phyloP scores from a whole-genome alignment of 2,329 filamentous ascomycete genomes.

The Aspergillus brunneoviolaceus region DNA sequence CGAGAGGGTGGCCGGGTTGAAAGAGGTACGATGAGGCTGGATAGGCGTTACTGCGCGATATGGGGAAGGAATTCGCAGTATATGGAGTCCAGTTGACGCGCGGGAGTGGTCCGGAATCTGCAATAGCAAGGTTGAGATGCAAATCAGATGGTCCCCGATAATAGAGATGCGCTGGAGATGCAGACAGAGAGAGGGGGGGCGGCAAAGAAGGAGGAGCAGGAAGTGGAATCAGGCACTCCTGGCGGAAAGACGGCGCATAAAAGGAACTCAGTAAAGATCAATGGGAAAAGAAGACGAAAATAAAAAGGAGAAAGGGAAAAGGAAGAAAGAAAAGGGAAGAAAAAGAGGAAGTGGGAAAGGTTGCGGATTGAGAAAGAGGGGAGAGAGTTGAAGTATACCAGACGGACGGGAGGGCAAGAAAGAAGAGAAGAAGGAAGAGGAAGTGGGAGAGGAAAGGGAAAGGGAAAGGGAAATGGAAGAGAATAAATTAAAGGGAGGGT shows the following conservation, averaged over 20 bases:
- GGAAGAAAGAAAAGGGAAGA: constrained; percentile 5
- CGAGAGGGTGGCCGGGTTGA: constrained; percentile 13
- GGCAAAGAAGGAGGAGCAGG: constrained; percentile 14
- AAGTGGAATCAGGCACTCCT: neutral
- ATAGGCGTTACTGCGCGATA: too few species aligned
- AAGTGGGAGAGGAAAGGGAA: constrained; percentile 15
- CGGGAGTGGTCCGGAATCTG: neutral
- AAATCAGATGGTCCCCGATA: constrained; percentile 8
- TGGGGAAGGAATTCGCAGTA: neutral
- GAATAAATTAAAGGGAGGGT: neutral
- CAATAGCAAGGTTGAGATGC: constrained; percentile 8
- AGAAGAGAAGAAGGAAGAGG: constrained; percentile 24
- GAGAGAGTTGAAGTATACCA: constrained; percentile 10
- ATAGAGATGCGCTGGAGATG: constrained; percentile 4
- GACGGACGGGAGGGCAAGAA: constrained; percentile 21
- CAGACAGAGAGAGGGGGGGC: constrained; percentile 12
- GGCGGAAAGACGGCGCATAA: neutral
- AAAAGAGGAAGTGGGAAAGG: constrained; percentile 12
- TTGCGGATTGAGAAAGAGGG: constrained; percentile 10
- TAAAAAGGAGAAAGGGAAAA: constrained; percentile 14
- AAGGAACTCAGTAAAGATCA: too few species aligned
- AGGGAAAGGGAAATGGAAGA: neutral
- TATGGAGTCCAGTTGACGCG: neutral
- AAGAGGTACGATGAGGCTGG: constrained; percentile 10
- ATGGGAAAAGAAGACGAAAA: constrained; percentile 20